Conservation (phyloP, 2,329 filamentous ascomycete genomes). For the Nannizziopsis barbatae region DNA sequence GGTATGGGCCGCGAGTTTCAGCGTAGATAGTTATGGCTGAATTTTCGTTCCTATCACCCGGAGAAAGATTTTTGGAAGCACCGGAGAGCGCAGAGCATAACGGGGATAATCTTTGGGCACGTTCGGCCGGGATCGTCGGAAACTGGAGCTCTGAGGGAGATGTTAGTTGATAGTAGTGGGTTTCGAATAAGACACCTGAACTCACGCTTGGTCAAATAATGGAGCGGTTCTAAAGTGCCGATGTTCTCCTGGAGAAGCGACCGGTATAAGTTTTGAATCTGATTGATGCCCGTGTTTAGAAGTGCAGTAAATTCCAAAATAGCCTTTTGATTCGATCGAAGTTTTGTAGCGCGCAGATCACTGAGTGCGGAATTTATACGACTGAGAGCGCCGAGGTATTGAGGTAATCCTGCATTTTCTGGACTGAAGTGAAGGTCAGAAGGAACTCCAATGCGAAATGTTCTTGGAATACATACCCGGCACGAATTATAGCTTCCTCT, state of each 20-base stretch:
- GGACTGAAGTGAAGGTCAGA: slow-evolving; percentile 41
- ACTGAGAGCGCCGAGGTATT: slow-evolving; percentile 82
- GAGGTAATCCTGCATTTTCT: slow-evolving; percentile 65
- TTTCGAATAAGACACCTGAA: background rate
- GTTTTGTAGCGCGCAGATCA: slow-evolving; percentile 79
- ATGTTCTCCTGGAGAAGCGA: slow-evolving; percentile 68
- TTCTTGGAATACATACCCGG: slow-evolving; percentile 43
- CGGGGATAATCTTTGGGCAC: slow-evolving; percentile 61
- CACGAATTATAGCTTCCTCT: slow-evolving; percentile 82
- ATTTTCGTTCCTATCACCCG: slow-evolving; percentile 43
- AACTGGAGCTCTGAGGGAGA: slow-evolving; percentile 52
- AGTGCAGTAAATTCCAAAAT: slow-evolving; percentile 68
- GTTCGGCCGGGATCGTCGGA: slow-evolving; percentile 66
- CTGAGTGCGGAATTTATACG: slow-evolving; percentile 72
- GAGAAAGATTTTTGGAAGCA: slow-evolving; percentile 44
- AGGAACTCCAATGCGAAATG: background rate
- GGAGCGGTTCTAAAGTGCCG: slow-evolving; percentile 71
- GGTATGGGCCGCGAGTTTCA: slow-evolving; percentile 73
- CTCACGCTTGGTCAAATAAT: slow-evolving; percentile 81
- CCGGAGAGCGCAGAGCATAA: slow-evolving; percentile 65
- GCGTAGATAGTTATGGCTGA: slow-evolving; percentile 73
- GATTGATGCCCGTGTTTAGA: slow-evolving; percentile 65
- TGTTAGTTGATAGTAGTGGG: slow-evolving; percentile 10
- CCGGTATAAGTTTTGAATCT: slow-evolving; percentile 75
- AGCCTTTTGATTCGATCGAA: slow-evolving; percentile 83